phyloP scores from a whole-genome alignment of 495 filamentous ascomycete species.

The Penicillium canescens region DNA sequence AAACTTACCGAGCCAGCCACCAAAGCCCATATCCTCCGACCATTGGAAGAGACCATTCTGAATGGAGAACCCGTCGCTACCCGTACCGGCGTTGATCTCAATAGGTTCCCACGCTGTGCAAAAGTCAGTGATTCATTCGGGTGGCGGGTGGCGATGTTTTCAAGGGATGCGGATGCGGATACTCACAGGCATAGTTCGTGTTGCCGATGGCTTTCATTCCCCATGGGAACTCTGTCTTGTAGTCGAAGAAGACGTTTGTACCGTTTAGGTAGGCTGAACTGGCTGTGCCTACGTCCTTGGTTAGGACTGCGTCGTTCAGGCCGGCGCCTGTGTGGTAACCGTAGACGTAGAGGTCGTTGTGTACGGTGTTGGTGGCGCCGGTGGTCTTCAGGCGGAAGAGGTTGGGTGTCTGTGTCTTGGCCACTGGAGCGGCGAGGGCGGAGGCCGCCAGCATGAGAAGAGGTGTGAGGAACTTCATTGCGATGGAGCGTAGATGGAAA shows the following conservation, averaged over 20 bases:
- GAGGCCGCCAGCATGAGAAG: slow-evolving; percentile 31
- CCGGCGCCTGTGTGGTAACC: slow-evolving; percentile 52
- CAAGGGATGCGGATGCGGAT: neutral
- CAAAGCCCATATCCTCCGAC: slow-evolving; percentile 38
- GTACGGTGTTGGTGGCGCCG: slow-evolving; percentile 25
- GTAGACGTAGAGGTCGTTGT: slow-evolving; percentile 48
- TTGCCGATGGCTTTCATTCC: slow-evolving; percentile 29
- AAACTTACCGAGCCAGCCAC: slow-evolving; percentile 54
- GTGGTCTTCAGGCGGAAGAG: slow-evolving; percentile 47
- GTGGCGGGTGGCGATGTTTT: neutral
- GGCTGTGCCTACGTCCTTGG: slow-evolving; percentile 22
- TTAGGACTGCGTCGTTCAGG: slow-evolving; percentile 45
- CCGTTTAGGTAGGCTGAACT: slow-evolving; percentile 41
- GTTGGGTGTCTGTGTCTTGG: slow-evolving; percentile 15
- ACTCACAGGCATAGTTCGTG: slow-evolving; percentile 28
- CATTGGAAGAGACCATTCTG: slow-evolving; percentile 38
- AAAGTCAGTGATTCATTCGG: neutral
- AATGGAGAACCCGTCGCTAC: slow-evolving; percentile 39
- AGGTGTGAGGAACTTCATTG: slow-evolving; percentile 37
- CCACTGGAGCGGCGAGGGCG: slow-evolving; percentile 22
- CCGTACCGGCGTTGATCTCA: slow-evolving; percentile 40
- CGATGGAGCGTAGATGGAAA: slow-evolving; percentile 1
- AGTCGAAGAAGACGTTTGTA: slow-evolving; percentile 22
- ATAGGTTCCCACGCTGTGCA: slow-evolving; percentile 43
- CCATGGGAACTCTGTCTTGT: slow-evolving; percentile 29